Evolutionary conservation across 192 early-diverging fungal genomes (phyloP).

Genomic region (Coemansia sp.): DNA sequence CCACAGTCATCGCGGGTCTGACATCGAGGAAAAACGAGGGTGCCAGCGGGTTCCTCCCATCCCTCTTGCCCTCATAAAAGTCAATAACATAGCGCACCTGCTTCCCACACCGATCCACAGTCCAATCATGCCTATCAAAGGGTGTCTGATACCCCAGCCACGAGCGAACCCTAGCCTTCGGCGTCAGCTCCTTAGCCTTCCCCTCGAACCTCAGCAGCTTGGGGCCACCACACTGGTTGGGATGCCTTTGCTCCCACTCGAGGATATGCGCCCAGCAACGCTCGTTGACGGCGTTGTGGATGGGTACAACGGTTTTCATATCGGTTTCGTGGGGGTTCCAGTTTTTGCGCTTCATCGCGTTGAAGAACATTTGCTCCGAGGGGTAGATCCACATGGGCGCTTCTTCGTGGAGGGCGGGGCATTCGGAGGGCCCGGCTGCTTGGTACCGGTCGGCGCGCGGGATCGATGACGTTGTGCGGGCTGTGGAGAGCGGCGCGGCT

Average conservation of each 20-base stretch:
- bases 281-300: conserved; percentile 95
- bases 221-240: conserved; percentile 26
- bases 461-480: conserved; percentile 75
- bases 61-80: conserved; percentile 74
- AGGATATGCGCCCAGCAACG: conserved; percentile 83
- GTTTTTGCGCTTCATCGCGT: conserved; percentile 91
- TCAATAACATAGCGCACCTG: conserved; percentile 87
- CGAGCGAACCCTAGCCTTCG: conserved; percentile 37
- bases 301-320: conserved; percentile 87
- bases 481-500: conserved; percentile 51
- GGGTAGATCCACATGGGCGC: conserved; percentile 78
- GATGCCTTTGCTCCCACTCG: conserved; percentile 69
- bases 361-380: conserved; percentile 94
- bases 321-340: conserved; percentile 79
- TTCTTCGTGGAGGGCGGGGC: conserved; percentile 26
- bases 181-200: conserved; percentile 30
- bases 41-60: conserved; percentile 42
- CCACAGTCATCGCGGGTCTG: conserved; percentile 68
- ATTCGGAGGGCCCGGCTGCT: conserved; percentile 42
- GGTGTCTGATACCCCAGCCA: conserved; percentile 66
- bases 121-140: conserved; percentile 96
- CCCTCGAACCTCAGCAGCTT: conserved; percentile 52
- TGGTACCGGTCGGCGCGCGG: conserved; percentile 62
- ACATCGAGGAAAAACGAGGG: conserved; percentile 86
- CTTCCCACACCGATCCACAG: conserved; percentile 86